Conservation (phyloP, 768 basidiomycete genomes). For the Boletus sp. region DNA sequence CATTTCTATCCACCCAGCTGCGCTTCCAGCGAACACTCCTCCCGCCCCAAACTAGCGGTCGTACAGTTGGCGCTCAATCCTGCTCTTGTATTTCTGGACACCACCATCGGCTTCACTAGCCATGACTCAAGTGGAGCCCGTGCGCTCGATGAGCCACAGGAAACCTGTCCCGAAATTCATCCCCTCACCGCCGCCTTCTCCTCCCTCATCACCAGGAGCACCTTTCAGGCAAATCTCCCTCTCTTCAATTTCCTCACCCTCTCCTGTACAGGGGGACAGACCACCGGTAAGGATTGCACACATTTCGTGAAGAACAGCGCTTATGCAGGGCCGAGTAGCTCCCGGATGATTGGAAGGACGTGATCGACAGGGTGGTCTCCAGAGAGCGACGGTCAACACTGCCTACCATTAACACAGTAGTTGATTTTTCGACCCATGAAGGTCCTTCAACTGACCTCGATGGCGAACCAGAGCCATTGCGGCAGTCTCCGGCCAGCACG, state of each 20-base stretch:
- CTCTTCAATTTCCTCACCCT: constrained; percentile 21
- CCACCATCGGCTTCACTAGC: constrained; percentile 1
- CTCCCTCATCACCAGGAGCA: constrained; percentile 33
- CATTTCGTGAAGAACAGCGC: neutral
- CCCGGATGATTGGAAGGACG: constrained; percentile 35
- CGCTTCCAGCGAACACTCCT: constrained; percentile 16
- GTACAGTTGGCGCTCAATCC: constrained; percentile 10
- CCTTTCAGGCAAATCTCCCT: constrained; percentile 33
- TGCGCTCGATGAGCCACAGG: constrained; percentile 54
- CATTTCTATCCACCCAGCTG: constrained; percentile 27
- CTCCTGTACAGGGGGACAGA: constrained; percentile 22
- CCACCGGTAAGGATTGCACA: constrained; percentile 29
- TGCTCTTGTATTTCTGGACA: constrained; percentile 7
- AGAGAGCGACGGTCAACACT: constrained; percentile 31
- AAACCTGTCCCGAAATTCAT: constrained; percentile 69
- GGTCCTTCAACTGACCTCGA: constrained; percentile 23
- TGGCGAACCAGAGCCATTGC: constrained; percentile 27
- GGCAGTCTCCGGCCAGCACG: constrained; percentile 33
- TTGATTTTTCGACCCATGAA: constrained; percentile 28
- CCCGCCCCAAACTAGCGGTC: constrained; percentile 13
- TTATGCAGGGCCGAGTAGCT: constrained; percentile 21
- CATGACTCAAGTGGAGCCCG: constrained; percentile 30
- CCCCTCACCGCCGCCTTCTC: constrained; percentile 55
- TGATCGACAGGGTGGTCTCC: constrained; percentile 32
- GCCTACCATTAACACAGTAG: constrained; percentile 32